Base-by-base conservation (phyloP, 495 filamentous ascomycete genomes). In the Schizothecium vesticola region DNA sequence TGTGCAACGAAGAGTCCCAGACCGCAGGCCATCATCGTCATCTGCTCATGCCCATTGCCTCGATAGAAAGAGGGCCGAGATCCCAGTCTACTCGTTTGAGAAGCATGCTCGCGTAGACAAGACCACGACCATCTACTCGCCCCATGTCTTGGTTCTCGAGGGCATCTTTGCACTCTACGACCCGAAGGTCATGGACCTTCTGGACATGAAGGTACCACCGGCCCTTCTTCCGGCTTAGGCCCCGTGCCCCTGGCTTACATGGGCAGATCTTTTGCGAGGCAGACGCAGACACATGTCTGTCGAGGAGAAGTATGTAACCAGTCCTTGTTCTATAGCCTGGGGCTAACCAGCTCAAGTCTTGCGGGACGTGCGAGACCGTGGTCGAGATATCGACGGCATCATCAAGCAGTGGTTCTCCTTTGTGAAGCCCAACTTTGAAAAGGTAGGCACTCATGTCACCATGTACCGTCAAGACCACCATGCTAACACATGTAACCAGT, bases 381-480 rank as follows among this genome's bases (percentile, higher is more conserved):
- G 92, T 9, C 84, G 94, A 64, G 92, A 96, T 68, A 88, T 97
- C 66, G 92, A 97, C 70, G 95, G 95, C 55, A 94, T 93, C 73
- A 94, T 98, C 73, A 98, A 98, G 78, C 95, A 99, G 78, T 99
- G 95, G 95, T 97, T 97, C 75, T 77, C 77, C 43, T 99, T 90
- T 78, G 95, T 99, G 9, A 99, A 99, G 78, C 95, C 95, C 4
- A 97, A 97, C 68, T 97, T 93, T 71, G 90, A 93, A 66, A 84
- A 83, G 75, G 82, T 78, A 75, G 65, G 72, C 28, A 11, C 13
- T 3, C 31, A 56, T 10, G 6, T 16, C 33, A 19, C 23, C 12
- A 16, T 3, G 8, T 1, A 16, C 0, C 16, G 1, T 13, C 10
- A 19, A 36, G 22, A 61, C 11, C 23, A 25, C 56, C 4, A 19